Evolutionary conservation across 768 basidiomycete genomes (phyloP).

Genomic region (Phylloporus rhodoxanthus): DNA sequence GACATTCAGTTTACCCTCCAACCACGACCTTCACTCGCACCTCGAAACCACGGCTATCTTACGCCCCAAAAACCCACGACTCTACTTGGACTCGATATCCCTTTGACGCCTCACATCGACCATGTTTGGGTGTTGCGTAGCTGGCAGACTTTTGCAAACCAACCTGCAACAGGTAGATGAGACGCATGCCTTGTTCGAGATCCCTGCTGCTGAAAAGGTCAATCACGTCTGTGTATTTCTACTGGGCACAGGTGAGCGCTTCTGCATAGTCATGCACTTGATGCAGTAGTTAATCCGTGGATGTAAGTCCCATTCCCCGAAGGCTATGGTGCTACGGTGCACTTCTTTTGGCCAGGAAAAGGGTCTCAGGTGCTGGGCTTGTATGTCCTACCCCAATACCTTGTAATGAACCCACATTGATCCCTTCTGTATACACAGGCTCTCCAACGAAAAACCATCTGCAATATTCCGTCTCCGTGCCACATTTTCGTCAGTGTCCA

Average conservation of each 20-base stretch:
- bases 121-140: constrained; percentile 80
- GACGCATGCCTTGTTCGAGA: constrained; percentile 75
- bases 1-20: constrained; percentile 2
- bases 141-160: constrained; percentile 73
- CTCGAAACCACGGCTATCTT: not conserved
- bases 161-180: constrained; percentile 78
- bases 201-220: constrained; percentile 63
- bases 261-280: not conserved
- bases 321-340: constrained; percentile 78
- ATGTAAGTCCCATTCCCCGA: constrained; percentile 68
- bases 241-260: constrained; percentile 59
- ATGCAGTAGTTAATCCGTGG: not conserved
- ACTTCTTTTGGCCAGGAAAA: constrained; percentile 82
- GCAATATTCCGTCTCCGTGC: constrained; percentile 81
- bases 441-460: constrained; percentile 86
- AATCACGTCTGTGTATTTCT: constrained; percentile 87
- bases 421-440: constrained; percentile 37
- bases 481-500: constrained; percentile 40
- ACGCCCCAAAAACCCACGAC: not conserved
- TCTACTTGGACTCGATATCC: not conserved
- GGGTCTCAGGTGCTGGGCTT: constrained; percentile 84
- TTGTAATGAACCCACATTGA: not conserved
- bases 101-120: not conserved
- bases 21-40: constrained; percentile 5
- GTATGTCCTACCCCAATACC: constrained; percentile 38